phyloP scores from a whole-genome alignment of 257 asterid species.

The Echites panduratus region DNA sequence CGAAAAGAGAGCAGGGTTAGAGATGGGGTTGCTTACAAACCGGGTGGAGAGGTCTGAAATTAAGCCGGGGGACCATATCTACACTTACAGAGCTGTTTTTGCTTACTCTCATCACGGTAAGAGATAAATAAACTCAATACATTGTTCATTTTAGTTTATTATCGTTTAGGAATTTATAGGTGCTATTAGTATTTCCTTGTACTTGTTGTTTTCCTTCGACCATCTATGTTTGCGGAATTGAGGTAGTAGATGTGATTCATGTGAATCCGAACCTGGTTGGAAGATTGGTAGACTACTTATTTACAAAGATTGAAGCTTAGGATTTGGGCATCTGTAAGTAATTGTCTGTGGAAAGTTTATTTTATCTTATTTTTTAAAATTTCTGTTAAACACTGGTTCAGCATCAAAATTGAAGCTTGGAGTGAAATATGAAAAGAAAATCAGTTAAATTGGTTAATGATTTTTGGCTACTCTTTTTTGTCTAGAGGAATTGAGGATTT shows the following conservation, averaged over 20 bases:
- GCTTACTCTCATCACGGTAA: slow-evolving; percentile 82
- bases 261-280: neutral
- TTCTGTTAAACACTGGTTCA: neutral
- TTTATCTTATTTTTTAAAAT: neutral
- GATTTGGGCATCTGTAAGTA: neutral
- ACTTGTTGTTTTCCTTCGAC: neutral
- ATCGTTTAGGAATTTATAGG: neutral
- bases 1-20: slow-evolving; percentile 6
- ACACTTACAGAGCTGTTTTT: slow-evolving; percentile 74
- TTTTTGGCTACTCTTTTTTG: neutral
- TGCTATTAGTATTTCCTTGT: neutral
- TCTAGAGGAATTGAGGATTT: neutral
- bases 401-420: slow-evolving; percentile 6
- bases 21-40: slow-evolving; percentile 75
- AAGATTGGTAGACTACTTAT: neutral
- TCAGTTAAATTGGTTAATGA: neutral
- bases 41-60: slow-evolving; percentile 63
- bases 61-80: slow-evolving; percentile 80
- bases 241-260: neutral
- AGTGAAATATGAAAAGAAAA: neutral
- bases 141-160: neutral
- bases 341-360: neutral
- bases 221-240: neutral
- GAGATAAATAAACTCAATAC: neutral
- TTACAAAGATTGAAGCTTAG: neutral